Percentiles rank a stretch among this genome's conserved stretches.
Evolutionary conservation across 73 alveolate genomes (phyloP).

Genomic region (Paraurostyla sp.): DNA sequence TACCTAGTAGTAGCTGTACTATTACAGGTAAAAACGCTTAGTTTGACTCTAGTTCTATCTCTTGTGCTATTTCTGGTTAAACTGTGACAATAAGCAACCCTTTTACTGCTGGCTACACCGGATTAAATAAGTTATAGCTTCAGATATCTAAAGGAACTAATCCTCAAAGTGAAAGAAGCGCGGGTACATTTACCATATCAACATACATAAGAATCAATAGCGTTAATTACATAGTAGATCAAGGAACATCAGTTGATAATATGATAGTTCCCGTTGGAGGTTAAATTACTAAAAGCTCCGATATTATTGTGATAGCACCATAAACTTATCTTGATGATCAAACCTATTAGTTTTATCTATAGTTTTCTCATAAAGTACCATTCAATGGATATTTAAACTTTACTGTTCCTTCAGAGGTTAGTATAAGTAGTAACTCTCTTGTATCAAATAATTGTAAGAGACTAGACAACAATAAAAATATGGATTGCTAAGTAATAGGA

Average conservation of each 20-base stretch:
- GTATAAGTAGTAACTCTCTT: background rate
- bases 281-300: background rate
- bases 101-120: slow-evolving; percentile 28
- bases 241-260: background rate
- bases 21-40: background rate
- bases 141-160: background rate
- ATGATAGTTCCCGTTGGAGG: slow-evolving; percentile 36
- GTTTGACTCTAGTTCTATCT: slow-evolving; percentile 3
- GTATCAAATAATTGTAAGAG: background rate
- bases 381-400: background rate
- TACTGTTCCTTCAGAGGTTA: background rate
- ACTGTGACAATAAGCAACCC: slow-evolving; percentile 30
- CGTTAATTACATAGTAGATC: slow-evolving; percentile 12
- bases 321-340: background rate
- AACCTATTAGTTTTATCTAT: background rate
- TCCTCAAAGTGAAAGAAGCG: slow-evolving; percentile 37
- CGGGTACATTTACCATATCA: slow-evolving; percentile 23
- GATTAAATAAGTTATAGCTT: background rate
- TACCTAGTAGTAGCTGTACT: background rate
- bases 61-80: slow-evolving; percentile 43
- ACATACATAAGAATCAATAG: slow-evolving; percentile 20
- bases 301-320: background rate
- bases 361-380: background rate
- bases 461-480: background rate
- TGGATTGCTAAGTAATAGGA: slow-evolving; percentile 7